Evolutionary conservation across 1,284 basidiomycete genomes (phyloP).

Genomic region (Malassezia cuniculi): DNA sequence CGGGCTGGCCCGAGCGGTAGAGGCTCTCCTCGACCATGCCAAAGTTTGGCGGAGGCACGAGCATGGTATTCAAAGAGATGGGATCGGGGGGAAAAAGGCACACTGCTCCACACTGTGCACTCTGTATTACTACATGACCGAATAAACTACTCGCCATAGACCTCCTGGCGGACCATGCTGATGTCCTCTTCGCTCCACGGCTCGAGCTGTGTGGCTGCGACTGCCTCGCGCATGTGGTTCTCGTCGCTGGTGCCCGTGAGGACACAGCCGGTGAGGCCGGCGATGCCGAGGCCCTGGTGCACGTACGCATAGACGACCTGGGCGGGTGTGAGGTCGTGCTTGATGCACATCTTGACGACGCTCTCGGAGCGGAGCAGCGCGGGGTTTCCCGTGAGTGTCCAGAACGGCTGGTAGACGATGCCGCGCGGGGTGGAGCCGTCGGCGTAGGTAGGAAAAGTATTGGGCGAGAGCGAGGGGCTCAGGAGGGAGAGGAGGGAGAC

Average conservation of each 20-base stretch:
- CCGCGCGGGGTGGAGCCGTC: slow-evolving; percentile 2
- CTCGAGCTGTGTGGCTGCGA: slow-evolving; percentile 9
- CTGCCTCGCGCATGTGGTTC: slow-evolving; percentile 33
- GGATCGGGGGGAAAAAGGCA: background rate
- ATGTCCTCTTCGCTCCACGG: slow-evolving; percentile 17
- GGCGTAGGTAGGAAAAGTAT: slow-evolving; percentile 19
- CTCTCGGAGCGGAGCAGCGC: slow-evolving; percentile 17
- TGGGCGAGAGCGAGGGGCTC: slow-evolving; percentile 27
- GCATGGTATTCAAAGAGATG: slow-evolving; percentile 18
- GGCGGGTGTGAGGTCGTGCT: slow-evolving; percentile 20
- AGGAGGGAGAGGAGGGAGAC: slow-evolving; percentile 33
- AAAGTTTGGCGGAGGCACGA: slow-evolving; percentile 50
- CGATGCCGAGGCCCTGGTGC: slow-evolving; percentile 26
- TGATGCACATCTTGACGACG: slow-evolving; percentile 20
- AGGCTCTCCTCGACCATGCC: slow-evolving; percentile 51
- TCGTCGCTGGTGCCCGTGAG: slow-evolving; percentile 27
- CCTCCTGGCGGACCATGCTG: slow-evolving; percentile 21
- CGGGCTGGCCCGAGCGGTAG: slow-evolving; percentile 50
- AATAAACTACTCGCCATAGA: slow-evolving; percentile 32
- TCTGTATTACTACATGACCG: background rate
- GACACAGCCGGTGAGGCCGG: slow-evolving; percentile 23
- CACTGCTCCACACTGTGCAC: background rate
- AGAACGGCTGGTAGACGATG: slow-evolving; percentile 38
- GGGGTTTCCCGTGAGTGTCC: slow-evolving; percentile 39
- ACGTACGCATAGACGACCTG: slow-evolving; percentile 35